These are phyloP conservation scores for Jamesozyma spencerorum DNA, from an alignment of 805 yeast species.

Conservation along the genomic window DNA sequence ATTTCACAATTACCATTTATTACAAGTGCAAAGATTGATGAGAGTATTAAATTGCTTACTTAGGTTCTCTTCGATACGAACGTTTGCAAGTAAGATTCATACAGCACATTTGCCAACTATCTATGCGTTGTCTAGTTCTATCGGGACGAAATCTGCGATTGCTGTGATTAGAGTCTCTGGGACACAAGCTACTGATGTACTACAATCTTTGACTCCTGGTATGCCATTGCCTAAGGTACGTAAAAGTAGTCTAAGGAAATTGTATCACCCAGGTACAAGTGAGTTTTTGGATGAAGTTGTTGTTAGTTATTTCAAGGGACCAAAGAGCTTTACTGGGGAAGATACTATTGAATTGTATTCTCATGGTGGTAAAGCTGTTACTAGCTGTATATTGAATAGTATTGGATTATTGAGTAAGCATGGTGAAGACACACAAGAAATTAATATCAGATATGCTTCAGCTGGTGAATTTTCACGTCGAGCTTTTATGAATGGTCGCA, in stretches of 20 bases:
- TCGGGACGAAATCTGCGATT: slow-evolving; percentile 66
- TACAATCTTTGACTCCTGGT: slow-evolving; percentile 36
- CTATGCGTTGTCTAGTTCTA: slow-evolving; percentile 81
- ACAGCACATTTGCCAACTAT: slow-evolving; percentile 56
- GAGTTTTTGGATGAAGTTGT: slow-evolving; percentile 68
- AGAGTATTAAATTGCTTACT: too few species aligned
- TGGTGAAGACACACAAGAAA: slow-evolving; percentile 15
- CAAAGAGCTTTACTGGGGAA: slow-evolving; percentile 86
- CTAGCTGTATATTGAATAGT: slow-evolving; percentile 55
- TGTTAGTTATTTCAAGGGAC: slow-evolving; percentile 56
- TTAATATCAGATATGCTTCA: slow-evolving; percentile 68
- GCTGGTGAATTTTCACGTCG: slow-evolving; percentile 87
- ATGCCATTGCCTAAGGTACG: slow-evolving; percentile 38
- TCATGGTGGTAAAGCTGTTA: slow-evolving; percentile 90
- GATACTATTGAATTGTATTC: slow-evolving; percentile 81
- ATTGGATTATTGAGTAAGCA: slow-evolving; percentile 46
- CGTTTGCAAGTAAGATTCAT: too few species aligned
- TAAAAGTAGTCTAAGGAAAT: slow-evolving; percentile 46
- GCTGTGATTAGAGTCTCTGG: slow-evolving; percentile 84
- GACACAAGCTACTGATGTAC: slow-evolving; percentile 41
- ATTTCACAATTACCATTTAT: too few species aligned
- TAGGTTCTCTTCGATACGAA: too few species aligned
- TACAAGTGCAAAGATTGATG: not conserved
- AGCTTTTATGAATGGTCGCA: slow-evolving; percentile 74
- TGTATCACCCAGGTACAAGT: slow-evolving; percentile 31